phyloP scores from a whole-genome alignment of 2,329 filamentous ascomycete species.

The Diaporthe citri region DNA sequence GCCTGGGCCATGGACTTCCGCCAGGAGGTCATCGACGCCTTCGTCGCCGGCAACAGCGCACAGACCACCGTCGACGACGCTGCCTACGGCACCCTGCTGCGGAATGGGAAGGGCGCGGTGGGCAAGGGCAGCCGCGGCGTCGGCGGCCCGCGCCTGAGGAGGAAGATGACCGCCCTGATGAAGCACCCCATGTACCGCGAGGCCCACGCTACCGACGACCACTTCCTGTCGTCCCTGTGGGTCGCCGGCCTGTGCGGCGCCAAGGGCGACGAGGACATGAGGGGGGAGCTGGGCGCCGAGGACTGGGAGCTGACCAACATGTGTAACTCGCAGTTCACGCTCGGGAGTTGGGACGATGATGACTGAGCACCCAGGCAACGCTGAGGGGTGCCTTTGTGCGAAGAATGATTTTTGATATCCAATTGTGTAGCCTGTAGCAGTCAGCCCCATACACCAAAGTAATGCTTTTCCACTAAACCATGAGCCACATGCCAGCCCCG shows the following conservation, averaged over 20 bases:
- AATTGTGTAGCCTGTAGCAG: background rate
- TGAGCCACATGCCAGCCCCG: background rate
- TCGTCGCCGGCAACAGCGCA: constrained; percentile 58
- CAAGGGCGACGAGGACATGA: constrained; percentile 57
- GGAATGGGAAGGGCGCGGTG: constrained; percentile 41
- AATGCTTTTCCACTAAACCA: background rate
- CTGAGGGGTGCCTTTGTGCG: background rate
- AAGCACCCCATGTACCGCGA: constrained; percentile 76
- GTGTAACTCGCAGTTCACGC: constrained; percentile 71
- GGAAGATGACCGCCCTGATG: constrained; percentile 72
- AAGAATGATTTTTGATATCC: constrained; percentile 11
- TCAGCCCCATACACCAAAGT: constrained; percentile 4
- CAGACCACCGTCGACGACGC: constrained; percentile 37
- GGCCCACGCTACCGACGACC: constrained; percentile 78
- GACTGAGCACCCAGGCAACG: constrained; percentile 15
- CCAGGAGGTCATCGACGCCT: constrained; percentile 72
- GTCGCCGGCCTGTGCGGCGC: constrained; percentile 69
- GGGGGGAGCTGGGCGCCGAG: constrained; percentile 65
- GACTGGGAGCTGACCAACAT: constrained; percentile 77
- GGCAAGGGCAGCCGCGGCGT: constrained; percentile 35
- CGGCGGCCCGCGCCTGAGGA: constrained; percentile 65
- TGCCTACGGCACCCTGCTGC: constrained; percentile 40
- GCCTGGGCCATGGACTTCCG: constrained; percentile 74
- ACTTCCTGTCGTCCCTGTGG: constrained; percentile 76
- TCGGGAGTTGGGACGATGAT: constrained; percentile 55